These are phyloP conservation scores for Closterium sp. DNA, from an alignment of 139 green algal species.

Conservation along the genomic window DNA sequence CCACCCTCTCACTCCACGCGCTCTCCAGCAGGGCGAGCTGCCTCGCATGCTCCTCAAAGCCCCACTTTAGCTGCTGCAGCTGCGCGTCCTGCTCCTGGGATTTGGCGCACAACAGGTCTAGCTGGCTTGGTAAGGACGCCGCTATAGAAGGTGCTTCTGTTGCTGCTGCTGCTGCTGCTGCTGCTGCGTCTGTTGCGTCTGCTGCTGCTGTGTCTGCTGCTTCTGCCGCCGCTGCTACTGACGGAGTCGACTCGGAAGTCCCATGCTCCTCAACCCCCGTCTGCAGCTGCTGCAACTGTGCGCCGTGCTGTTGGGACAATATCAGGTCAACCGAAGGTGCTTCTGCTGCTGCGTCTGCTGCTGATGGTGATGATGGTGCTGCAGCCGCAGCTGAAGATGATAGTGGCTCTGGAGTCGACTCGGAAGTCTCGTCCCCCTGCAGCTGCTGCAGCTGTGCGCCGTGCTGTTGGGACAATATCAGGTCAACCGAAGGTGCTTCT, in stretches of 20 bases:
- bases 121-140: not conserved
- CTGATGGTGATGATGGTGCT: not conserved
- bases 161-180: not conserved
- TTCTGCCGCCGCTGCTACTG: not conserved
- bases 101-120: not conserved
- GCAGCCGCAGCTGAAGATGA: not conserved
- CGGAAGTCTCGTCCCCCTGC: too few relatives aligned
- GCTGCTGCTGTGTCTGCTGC: not conserved
- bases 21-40: not conserved
- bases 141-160: too few relatives aligned
- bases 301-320: too few relatives aligned
- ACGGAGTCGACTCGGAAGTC: too few relatives aligned
- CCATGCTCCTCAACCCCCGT: too few relatives aligned
- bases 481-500: too few relatives aligned
- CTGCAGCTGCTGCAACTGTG: too few relatives aligned
- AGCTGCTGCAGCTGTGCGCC: too few relatives aligned
- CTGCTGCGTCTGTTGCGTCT: not conserved
- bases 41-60: not conserved
- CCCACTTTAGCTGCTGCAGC: not conserved
- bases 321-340: too few relatives aligned
- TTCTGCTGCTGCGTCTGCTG: not conserved
- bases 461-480: too few relatives aligned
- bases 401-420: too few relatives aligned
- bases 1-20: too few relatives aligned
- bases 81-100: not conserved